Conservation (phyloP, 345 rosid species). For the Erysimum cheiranthoides region DNA sequence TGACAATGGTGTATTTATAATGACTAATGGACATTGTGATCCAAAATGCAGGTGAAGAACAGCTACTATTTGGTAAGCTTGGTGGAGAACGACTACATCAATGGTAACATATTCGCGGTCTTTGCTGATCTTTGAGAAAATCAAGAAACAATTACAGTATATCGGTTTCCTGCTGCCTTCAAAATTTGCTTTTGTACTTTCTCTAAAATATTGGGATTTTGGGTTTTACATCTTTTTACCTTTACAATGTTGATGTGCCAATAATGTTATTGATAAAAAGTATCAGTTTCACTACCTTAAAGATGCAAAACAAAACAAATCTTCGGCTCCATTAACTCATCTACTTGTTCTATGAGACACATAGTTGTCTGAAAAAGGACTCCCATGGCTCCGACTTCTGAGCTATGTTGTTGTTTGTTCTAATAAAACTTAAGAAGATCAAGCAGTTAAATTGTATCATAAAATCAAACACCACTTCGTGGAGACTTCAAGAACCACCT, state of each 20-base stretch:
- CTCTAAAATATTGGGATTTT: slow-evolving; percentile 31
- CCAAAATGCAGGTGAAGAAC: slow-evolving; percentile 67
- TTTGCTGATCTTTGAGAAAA: slow-evolving; percentile 62
- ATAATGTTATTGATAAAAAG: slow-evolving; percentile 28
- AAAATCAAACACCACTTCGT: background rate
- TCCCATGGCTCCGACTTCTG: background rate
- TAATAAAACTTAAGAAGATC: background rate
- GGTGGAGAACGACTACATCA: slow-evolving; percentile 82
- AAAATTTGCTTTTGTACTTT: slow-evolving; percentile 21
- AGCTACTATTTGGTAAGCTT: slow-evolving; percentile 68
- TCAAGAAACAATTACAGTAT: background rate
- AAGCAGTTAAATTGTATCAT: background rate
- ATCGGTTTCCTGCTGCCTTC: slow-evolving; percentile 21
- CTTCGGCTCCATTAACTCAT: background rate
- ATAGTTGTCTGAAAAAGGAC: background rate
- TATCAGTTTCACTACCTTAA: slow-evolving; percentile 34
- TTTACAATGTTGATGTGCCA: slow-evolving; percentile 28
- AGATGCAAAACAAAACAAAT: background rate
- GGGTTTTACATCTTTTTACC: slow-evolving; percentile 12
- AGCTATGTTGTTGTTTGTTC: background rate
- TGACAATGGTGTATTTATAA: slow-evolving; percentile 3
- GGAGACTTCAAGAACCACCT: slow-evolving; percentile 27
- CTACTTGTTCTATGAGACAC: background rate
- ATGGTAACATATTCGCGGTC: slow-evolving; percentile 65
- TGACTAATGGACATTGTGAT: background rate